These are phyloP conservation scores for Luvunga scandens DNA, from an alignment of 345 rosid genomes.

Conservation along the genomic window DNA sequence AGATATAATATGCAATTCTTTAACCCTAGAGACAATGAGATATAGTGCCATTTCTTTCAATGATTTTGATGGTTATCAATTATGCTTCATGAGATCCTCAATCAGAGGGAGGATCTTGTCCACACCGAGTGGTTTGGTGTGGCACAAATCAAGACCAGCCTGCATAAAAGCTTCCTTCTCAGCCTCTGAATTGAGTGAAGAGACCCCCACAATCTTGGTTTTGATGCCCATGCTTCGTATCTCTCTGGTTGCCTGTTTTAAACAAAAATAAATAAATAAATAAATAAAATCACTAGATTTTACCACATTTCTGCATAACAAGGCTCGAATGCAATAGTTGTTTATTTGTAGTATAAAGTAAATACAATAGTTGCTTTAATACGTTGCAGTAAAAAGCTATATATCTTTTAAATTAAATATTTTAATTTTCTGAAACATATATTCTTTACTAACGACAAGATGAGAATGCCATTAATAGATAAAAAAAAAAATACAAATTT, in stretches of 20 bases:
- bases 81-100: not conserved
- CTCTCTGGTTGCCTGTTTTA: conserved; percentile 33
- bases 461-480: no score
- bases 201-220: conserved; percentile 37
- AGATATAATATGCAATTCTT: not conserved
- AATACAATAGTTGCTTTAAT: no score
- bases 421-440: not conserved
- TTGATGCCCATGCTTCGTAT: conserved; percentile 33
- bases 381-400: no score
- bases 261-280: no score
- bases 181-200: not conserved
- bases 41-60: not conserved
- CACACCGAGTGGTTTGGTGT: not conserved
- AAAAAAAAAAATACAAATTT: no score
- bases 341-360: no score
- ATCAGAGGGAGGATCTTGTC: not conserved
- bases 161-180: conserved; percentile 20
- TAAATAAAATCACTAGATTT: no score
- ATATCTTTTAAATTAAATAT: no score
- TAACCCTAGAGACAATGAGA: not conserved
- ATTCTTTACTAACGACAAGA: no score
- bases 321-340: no score
- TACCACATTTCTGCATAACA: no score
- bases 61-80: not conserved
- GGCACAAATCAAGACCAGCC: conserved; percentile 36